Percentiles rank a stretch among this genome's conserved stretches.
Conservation (phyloP, 768 basidiomycete genomes). For the Pleurotus ostreatus region DNA sequence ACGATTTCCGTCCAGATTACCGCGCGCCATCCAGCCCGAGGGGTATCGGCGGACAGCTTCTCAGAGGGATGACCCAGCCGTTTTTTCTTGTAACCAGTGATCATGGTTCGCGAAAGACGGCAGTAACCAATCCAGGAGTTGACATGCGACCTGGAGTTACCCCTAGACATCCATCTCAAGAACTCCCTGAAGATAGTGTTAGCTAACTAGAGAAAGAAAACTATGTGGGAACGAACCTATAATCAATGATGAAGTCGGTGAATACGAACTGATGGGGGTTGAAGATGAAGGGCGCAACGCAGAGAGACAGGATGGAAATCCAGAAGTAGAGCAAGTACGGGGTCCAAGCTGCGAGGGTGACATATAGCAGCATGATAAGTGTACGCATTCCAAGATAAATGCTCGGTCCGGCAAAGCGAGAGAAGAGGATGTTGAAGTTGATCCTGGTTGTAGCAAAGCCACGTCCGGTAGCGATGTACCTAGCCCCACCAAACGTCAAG, state of each 20-base stretch:
- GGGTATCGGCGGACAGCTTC: constrained; percentile 93
- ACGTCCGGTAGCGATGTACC: constrained; percentile 98
- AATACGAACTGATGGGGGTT: constrained; percentile 99
- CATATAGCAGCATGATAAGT: constrained; percentile 87
- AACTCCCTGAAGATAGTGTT: constrained; percentile 66
- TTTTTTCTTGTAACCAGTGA: constrained; percentile 99
- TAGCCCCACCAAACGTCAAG: constrained; percentile 94
- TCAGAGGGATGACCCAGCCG: constrained; percentile 94
- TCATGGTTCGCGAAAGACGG: constrained; percentile 94
- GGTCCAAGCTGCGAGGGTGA: constrained; percentile 89
- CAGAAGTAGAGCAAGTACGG: constrained; percentile 97
- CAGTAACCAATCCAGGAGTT: constrained; percentile 99
- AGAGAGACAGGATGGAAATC: constrained; percentile 89
- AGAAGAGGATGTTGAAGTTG: constrained; percentile 92
- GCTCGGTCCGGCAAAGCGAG: constrained; percentile 96
- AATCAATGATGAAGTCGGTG: constrained; percentile 96
- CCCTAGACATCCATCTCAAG: constrained; percentile 97
- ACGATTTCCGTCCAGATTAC: constrained; percentile 86
- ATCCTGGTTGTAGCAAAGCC: constrained; percentile 97
- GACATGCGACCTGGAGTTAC: constrained; percentile 94
- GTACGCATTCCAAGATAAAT: constrained; percentile 97
- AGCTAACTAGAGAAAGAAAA: not conserved
- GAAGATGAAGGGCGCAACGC: constrained; percentile 96
- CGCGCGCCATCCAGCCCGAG: constrained; percentile 89
- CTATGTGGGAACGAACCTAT: constrained; percentile 48